Conservation (phyloP, 1,284 basidiomycete species). For the Tausonia pullulans region DNA sequence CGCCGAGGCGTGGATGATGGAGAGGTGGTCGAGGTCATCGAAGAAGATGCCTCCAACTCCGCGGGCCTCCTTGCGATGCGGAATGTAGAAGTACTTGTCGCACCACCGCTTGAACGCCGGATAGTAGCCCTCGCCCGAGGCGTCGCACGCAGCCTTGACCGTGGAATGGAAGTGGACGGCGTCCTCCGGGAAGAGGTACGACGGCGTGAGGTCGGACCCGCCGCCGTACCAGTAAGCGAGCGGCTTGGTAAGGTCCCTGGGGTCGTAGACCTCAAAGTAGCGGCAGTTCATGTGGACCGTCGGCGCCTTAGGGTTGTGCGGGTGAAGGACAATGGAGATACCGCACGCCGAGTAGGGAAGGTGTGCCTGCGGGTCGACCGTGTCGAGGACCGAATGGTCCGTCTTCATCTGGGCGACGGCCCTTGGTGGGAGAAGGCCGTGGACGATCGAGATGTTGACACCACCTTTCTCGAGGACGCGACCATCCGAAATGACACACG, state of each 20-base stretch:
- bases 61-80: constrained; percentile 80
- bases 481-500: constrained; percentile 71
- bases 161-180: constrained; percentile 75
- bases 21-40: constrained; percentile 58
- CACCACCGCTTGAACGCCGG: constrained; percentile 87
- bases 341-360: constrained; percentile 93
- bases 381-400: constrained; percentile 49
- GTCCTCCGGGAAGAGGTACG: constrained; percentile 82
- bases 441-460: constrained; percentile 87
- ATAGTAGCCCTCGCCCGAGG: constrained; percentile 60
- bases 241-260: constrained; percentile 30
- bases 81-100: constrained; percentile 91
- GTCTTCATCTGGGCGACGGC: constrained; percentile 91
- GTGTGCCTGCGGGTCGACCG: constrained; percentile 29
- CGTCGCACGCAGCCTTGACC: constrained; percentile 65
- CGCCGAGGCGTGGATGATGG: constrained; percentile 24
- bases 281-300: constrained; percentile 97
- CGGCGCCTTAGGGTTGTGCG: constrained; percentile 77
- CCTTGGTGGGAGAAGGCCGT: constrained; percentile 73
- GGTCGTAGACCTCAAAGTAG: constrained; percentile 82
- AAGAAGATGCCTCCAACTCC: constrained; percentile 96
- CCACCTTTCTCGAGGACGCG: constrained; percentile 86
- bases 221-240: constrained; percentile 99
- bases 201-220: constrained; percentile 90
- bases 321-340: constrained; percentile 87